phyloP scores from a whole-genome alignment of 139 green algal species.

The Tetradesmus obliquus region DNA sequence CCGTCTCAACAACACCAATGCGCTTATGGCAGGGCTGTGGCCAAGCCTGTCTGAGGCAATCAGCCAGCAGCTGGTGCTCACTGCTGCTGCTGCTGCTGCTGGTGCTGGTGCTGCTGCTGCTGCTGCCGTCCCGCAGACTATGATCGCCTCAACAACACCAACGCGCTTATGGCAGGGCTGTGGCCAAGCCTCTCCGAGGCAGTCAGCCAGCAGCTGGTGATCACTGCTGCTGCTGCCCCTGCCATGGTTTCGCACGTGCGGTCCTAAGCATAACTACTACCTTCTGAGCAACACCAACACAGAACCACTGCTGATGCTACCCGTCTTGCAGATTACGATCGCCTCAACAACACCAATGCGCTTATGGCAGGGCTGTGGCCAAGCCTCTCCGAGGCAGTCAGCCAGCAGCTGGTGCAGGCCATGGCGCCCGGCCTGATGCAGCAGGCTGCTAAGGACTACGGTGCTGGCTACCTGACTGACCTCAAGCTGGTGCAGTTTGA shows the following conservation, averaged over 20 bases:
- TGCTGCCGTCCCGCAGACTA: background rate
- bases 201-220: background rate
- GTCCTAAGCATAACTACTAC: background rate
- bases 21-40: background rate
- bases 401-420: conserved; percentile 9
- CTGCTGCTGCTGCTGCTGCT: background rate
- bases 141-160: background rate
- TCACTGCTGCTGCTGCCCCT: background rate
- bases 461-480: conserved; percentile 23
- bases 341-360: conserved; percentile 38
- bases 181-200: background rate
- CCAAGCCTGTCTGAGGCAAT: background rate
- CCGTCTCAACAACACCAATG: background rate
- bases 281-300: background rate
- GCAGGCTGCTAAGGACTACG: conserved; percentile 24
- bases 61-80: background rate
- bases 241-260: background rate
- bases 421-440: conserved; percentile 4
- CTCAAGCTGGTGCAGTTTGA: conserved; percentile 22
- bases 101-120: background rate
- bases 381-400: background rate
- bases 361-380: conserved; percentile 22
- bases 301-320: background rate
- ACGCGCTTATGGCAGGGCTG: background rate
- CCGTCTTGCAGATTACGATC: conserved; percentile 4